Evolutionary conservation across 495 filamentous ascomycete genomes (phyloP).

Genomic region (Pseudotulostoma volvatum): DNA sequence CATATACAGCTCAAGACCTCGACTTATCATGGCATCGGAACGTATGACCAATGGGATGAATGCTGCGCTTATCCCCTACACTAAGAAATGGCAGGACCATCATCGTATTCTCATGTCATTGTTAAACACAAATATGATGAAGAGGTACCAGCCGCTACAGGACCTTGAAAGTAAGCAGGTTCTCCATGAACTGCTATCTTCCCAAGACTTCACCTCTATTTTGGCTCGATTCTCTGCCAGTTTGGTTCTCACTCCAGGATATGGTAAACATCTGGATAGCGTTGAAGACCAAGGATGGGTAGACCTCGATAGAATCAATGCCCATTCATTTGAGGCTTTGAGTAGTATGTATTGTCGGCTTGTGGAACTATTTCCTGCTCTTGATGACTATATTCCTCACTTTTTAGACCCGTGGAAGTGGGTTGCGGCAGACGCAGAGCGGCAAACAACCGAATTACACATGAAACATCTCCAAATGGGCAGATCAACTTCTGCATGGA

Average conservation of each 20-base stretch:
- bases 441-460: slow-evolving; percentile 14
- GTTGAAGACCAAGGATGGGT: slow-evolving; percentile 15
- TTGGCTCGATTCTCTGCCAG: slow-evolving; percentile 45
- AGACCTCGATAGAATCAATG: slow-evolving; percentile 10
- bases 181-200: slow-evolving; percentile 11
- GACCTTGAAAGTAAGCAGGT: slow-evolving; percentile 24
- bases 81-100: slow-evolving; percentile 20
- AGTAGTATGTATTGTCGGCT: slow-evolving; percentile 16
- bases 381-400: slow-evolving; percentile 27
- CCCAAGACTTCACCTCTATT: slow-evolving; percentile 31
- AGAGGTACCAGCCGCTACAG: slow-evolving; percentile 24
- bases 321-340: slow-evolving; percentile 11
- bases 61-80: slow-evolving; percentile 26
- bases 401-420: slow-evolving; percentile 34
- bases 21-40: slow-evolving; percentile 17
- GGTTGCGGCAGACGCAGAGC: too few species aligned
- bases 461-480: background rate
- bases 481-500: slow-evolving; percentile 1
- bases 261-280: slow-evolving; percentile 31
- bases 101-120: slow-evolving; percentile 17
- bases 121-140: slow-evolving; percentile 24
- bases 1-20: slow-evolving; percentile 48
- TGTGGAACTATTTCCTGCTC: slow-evolving; percentile 23
- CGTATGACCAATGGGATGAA: slow-evolving; percentile 13
- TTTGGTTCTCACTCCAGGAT: slow-evolving; percentile 39